phyloP scores from a whole-genome alignment of 208 protist genomes.

The Trypanosoma lewisi region DNA sequence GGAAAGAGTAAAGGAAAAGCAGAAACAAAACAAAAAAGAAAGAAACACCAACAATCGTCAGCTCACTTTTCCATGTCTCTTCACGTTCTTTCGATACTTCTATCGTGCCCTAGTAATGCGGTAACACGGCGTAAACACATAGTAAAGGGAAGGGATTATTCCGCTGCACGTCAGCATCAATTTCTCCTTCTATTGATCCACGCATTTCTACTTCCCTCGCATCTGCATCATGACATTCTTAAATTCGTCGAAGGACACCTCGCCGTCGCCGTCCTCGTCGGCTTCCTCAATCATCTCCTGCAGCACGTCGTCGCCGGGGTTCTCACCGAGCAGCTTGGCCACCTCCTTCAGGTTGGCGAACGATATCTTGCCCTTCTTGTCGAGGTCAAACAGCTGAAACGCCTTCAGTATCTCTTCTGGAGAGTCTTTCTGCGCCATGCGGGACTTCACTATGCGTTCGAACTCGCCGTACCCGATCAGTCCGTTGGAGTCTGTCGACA shows the following conservation, averaged over 20 bases:
- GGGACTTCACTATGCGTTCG: slow-evolving; percentile 88
- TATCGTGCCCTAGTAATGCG: too few relatives aligned
- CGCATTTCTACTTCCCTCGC: slow-evolving; percentile 84
- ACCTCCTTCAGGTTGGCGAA: slow-evolving; percentile 97
- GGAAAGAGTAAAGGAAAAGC: too few relatives aligned
- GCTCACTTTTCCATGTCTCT: too few relatives aligned
- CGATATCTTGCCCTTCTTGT: slow-evolving; percentile 94
- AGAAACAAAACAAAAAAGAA: too few relatives aligned
- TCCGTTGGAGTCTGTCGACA: slow-evolving; percentile 85
- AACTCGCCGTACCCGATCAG: slow-evolving; percentile 90
- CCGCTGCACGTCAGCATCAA: too few relatives aligned
- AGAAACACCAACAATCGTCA: too few relatives aligned
- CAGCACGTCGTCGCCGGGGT: slow-evolving; percentile 96
- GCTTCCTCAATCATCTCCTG: slow-evolving; percentile 97
- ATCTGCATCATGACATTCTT: slow-evolving; percentile 94
- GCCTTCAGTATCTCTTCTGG: slow-evolving; percentile 95
- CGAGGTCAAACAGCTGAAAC: slow-evolving; percentile 95
- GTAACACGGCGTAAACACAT: too few relatives aligned
- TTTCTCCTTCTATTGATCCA: too few relatives aligned
- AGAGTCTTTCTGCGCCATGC: slow-evolving; percentile 92
- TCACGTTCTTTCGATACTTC: too few relatives aligned
- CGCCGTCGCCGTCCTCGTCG: slow-evolving; percentile 95
- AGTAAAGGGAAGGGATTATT: too few relatives aligned
- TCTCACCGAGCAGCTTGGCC: slow-evolving; percentile 94
- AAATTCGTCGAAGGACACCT: slow-evolving; percentile 96